These are phyloP conservation scores for Triticum turgidum DNA, from an alignment of 176 grass and related monocot species.

Conservation along the genomic window DNA sequence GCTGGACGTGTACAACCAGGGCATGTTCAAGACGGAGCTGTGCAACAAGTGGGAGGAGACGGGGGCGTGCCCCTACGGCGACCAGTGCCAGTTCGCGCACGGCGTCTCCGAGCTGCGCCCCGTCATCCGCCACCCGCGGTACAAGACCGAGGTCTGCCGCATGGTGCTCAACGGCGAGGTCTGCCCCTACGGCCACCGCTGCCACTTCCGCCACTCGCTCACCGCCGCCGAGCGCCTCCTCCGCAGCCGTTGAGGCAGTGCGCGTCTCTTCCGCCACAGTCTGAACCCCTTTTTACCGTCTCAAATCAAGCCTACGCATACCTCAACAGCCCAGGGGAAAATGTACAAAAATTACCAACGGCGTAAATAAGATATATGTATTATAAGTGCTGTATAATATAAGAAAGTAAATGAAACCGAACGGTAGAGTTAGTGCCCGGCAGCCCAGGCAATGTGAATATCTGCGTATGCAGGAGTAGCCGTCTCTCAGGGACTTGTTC, in stretches of 20 bases:
- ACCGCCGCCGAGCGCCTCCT: slow-evolving; percentile 70
- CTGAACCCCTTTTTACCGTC: background rate
- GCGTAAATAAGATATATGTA: slow-evolving; percentile 33
- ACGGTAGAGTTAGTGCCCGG: slow-evolving; percentile 6
- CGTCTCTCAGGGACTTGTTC: slow-evolving; percentile 17
- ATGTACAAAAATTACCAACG: slow-evolving; percentile 33
- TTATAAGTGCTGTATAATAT: background rate
- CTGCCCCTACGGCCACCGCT: slow-evolving; percentile 95
- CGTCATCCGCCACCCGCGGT: slow-evolving; percentile 92
- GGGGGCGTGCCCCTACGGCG: slow-evolving; percentile 74
- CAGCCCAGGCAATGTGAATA: slow-evolving; percentile 44
- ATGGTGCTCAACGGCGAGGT: slow-evolving; percentile 84
- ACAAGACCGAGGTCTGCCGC: slow-evolving; percentile 97
- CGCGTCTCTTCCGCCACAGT: background rate
- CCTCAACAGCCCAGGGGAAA: background rate
- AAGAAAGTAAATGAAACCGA: slow-evolving; percentile 7
- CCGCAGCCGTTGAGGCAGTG: slow-evolving; percentile 26
- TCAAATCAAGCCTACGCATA: background rate
- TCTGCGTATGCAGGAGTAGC: slow-evolving; percentile 12
- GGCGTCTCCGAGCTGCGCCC: slow-evolving; percentile 94
- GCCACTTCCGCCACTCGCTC: slow-evolving; percentile 94
- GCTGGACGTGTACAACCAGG: slow-evolving; percentile 95
- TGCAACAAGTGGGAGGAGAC: slow-evolving; percentile 99
- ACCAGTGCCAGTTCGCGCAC: slow-evolving; percentile 97
- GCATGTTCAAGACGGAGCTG: slow-evolving; percentile 98